These are phyloP conservation scores for Arthrinium phaeospermum DNA, from an alignment of 2,329 filamentous ascomycete species.

Conservation along the genomic window DNA sequence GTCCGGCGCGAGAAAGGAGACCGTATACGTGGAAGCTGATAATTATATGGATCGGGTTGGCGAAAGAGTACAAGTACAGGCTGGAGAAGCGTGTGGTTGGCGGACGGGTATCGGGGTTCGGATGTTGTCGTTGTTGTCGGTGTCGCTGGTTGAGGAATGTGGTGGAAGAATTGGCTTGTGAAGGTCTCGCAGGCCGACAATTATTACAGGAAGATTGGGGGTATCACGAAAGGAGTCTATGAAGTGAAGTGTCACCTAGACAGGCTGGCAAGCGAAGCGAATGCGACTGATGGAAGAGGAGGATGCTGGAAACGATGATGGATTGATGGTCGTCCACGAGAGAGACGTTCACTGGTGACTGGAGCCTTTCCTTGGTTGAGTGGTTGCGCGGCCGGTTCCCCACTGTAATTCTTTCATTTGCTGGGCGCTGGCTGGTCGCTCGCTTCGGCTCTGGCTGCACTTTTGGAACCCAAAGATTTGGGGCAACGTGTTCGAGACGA, in stretches of 20 bases:
- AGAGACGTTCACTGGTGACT: neutral
- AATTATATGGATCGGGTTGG: neutral
- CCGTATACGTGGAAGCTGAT: neutral
- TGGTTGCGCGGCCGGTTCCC: conserved; percentile 4
- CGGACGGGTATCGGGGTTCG: neutral
- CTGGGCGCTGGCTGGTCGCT: neutral
- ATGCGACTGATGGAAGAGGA: conserved; percentile 9
- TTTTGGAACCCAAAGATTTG: neutral
- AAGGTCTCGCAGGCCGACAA: neutral
- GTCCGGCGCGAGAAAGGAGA: neutral
- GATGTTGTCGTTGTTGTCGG: neutral
- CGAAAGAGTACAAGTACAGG: neutral
- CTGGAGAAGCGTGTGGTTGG: neutral
- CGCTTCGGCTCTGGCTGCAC: neutral
- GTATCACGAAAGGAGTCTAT: conserved; percentile 15
- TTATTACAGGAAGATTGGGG: neutral
- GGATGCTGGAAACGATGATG: neutral
- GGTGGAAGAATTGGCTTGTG: neutral
- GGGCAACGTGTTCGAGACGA: conserved; percentile 14
- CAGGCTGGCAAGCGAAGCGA: conserved; percentile 15
- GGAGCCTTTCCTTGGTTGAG: neutral
- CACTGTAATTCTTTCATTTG: neutral
- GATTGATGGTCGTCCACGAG: neutral
- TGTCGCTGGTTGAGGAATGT: neutral
- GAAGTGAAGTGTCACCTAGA: conserved; percentile 16